phyloP scores from a whole-genome alignment of 1,139 yeast species.

The Pichia cactophila region DNA sequence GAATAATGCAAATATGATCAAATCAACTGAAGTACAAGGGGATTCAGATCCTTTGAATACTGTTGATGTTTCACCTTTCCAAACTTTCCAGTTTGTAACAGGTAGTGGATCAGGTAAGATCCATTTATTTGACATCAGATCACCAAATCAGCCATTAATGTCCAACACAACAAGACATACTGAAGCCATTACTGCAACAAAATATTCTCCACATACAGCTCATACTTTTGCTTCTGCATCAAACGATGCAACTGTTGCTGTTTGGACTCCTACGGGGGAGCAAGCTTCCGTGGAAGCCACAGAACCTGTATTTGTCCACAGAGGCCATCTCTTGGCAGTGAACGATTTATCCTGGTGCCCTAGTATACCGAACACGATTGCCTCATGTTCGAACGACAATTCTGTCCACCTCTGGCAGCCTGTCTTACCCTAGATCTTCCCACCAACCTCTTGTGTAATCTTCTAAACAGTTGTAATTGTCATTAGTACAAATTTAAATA shows the following conservation, averaged over 20 bases:
- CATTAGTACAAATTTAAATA: too few relatives aligned
- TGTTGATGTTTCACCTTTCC: slow-evolving; percentile 31
- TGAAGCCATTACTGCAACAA: slow-evolving; percentile 58
- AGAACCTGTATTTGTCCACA: slow-evolving; percentile 60
- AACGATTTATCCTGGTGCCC: slow-evolving; percentile 86
- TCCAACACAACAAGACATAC: slow-evolving; percentile 37
- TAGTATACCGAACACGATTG: slow-evolving; percentile 68
- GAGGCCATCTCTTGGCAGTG: slow-evolving; percentile 86
- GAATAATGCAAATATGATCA: slow-evolving; percentile 7
- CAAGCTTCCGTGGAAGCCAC: not conserved
- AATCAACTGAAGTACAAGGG: not conserved
- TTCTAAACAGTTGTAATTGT: not conserved
- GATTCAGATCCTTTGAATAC: slow-evolving; percentile 40
- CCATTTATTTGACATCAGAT: slow-evolving; percentile 7
- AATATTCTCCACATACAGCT: slow-evolving; percentile 68
- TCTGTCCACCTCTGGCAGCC: slow-evolving; percentile 84
- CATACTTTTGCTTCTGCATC: slow-evolving; percentile 68
- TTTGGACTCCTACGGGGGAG: slow-evolving; percentile 45
- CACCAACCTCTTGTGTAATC: not conserved
- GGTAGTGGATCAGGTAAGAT: slow-evolving; percentile 10
- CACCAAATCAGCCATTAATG: not conserved
- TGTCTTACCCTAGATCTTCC: not conserved
- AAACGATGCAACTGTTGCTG: slow-evolving; percentile 56
- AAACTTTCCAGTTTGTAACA: slow-evolving; percentile 12
- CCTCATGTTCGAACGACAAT: slow-evolving; percentile 85